A percentile compares a stretch with the other conserved stretches of the same genome.
Evolutionary conservation across 2,329 filamentous ascomycete species (phyloP).

Genomic region (Fusarium virguliforme): DNA sequence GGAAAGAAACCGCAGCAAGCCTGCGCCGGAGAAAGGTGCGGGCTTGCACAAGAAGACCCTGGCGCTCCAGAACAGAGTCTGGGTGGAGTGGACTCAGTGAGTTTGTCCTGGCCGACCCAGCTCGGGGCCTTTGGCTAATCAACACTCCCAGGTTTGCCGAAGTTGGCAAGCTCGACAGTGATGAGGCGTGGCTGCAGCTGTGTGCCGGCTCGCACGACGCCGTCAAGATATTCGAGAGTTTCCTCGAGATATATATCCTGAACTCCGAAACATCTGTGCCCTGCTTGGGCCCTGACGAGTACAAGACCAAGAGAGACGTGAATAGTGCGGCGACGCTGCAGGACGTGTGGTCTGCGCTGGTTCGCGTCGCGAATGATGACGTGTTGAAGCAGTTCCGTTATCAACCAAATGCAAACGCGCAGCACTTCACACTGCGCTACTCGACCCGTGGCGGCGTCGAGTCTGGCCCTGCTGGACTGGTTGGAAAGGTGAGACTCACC

Average conservation of each 20-base stretch:
- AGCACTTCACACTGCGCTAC: slow-evolving; percentile 6
- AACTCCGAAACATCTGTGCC: background rate
- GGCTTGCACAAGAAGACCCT: background rate
- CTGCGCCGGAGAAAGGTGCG: background rate
- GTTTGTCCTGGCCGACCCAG: background rate
- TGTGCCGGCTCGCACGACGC: slow-evolving; percentile 13
- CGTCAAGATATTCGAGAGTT: slow-evolving; percentile 3
- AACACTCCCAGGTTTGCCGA: background rate
- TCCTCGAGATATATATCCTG: slow-evolving; percentile 1
- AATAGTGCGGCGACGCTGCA: slow-evolving; percentile 6
- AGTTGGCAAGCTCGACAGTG: background rate
- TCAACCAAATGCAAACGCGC: background rate
- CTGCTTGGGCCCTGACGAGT: slow-evolving; percentile 1
- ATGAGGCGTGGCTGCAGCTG: slow-evolving; percentile 3
- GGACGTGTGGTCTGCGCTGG: slow-evolving; percentile 6
- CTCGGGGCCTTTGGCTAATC: slow-evolving; percentile 1
- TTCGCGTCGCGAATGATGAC: background rate
- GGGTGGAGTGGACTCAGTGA: background rate
- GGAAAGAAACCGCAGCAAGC: background rate
- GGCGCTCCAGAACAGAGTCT: slow-evolving; percentile 3
- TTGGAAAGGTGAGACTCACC: slow-evolving; percentile 6
- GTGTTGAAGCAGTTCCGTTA: background rate
- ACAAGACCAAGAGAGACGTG: background rate
- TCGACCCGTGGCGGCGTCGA: slow-evolving; percentile 7
- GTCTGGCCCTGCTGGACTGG: slow-evolving; percentile 1